phyloP scores from a whole-genome alignment of 164 flowering plant genomes.

The Amborella trichopoda region DNA sequence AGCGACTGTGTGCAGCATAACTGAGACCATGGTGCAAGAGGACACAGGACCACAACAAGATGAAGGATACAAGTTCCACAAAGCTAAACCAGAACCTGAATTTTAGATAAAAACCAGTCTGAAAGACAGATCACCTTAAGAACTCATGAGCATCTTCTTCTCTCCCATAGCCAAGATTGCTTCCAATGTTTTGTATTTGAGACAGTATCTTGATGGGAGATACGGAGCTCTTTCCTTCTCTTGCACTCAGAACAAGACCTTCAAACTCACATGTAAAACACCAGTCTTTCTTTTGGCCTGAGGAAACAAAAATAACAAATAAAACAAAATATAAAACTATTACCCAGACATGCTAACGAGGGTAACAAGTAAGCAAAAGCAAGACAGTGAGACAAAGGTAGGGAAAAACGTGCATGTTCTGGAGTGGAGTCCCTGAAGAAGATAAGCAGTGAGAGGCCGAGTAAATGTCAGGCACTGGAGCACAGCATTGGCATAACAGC shows the following conservation, averaged over 20 bases:
- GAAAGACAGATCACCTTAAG: slow-evolving; percentile 40
- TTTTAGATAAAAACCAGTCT: too few relatives aligned
- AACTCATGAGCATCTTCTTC: slow-evolving; percentile 94
- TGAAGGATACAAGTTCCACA: slow-evolving; percentile 1
- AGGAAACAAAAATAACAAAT: neutral
- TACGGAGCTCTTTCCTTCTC: slow-evolving; percentile 50
- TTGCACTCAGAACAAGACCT: slow-evolving; percentile 45
- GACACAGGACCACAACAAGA: neutral
- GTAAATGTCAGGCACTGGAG: slow-evolving; percentile 94
- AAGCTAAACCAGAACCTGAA: too few relatives aligned
- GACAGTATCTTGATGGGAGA: slow-evolving; percentile 63
- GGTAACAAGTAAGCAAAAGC: neutral
- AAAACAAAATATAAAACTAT: neutral
- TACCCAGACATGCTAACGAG: neutral
- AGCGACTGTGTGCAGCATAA: too few relatives aligned
- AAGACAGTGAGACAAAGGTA: neutral
- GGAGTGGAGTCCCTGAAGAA: slow-evolving; percentile 71
- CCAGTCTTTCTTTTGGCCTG: slow-evolving; percentile 73
- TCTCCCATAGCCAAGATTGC: slow-evolving; percentile 38
- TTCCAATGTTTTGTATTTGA: slow-evolving; percentile 30
- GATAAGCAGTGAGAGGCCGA: slow-evolving; percentile 80
- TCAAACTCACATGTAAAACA: slow-evolving; percentile 92
- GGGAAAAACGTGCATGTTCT: slow-evolving; percentile 49
- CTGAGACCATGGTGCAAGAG: too few relatives aligned
- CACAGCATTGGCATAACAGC: slow-evolving; percentile 96